Evolutionary conservation across 768 basidiomycete species (phyloP).

Genomic region (Boletus patriciae): DNA sequence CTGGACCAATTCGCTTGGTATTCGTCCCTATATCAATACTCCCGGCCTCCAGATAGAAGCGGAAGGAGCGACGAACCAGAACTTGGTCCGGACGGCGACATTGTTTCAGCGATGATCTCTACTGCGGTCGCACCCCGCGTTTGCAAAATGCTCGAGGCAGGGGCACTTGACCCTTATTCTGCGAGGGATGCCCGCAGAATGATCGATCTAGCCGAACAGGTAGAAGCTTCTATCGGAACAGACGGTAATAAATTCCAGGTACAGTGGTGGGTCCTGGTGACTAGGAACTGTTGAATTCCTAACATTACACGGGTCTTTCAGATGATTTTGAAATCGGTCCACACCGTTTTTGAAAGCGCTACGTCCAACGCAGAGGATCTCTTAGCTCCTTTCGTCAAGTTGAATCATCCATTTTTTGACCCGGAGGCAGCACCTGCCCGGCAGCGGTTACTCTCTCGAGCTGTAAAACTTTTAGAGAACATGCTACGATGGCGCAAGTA

Average conservation of each 20-base stretch:
- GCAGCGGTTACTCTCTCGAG: slow-evolving; percentile 61
- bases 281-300: slow-evolving; percentile 6
- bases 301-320: slow-evolving; percentile 28
- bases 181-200: slow-evolving; percentile 55
- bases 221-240: slow-evolving; percentile 70
- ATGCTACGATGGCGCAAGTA: slow-evolving; percentile 76
- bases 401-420: slow-evolving; percentile 57
- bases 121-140: slow-evolving; percentile 77
- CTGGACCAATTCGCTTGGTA: slow-evolving; percentile 89
- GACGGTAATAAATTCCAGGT: slow-evolving; percentile 68
- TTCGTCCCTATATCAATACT: slow-evolving; percentile 73
- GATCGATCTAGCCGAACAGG: slow-evolving; percentile 76
- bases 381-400: slow-evolving; percentile 49
- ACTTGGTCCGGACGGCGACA: slow-evolving; percentile 80
- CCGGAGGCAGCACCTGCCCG: slow-evolving; percentile 75
- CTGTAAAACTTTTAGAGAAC: slow-evolving; percentile 72
- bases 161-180: slow-evolving; percentile 83
- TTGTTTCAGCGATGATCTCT: slow-evolving; percentile 86
- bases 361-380: slow-evolving; percentile 51
- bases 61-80: slow-evolving; percentile 51
- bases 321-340: slow-evolving; percentile 58
- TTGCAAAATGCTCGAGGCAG: slow-evolving; percentile 71
- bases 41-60: slow-evolving; percentile 44
- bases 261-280: slow-evolving; percentile 1
- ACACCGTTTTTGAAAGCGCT: slow-evolving; percentile 52